Evolutionary conservation across 148 eudicot genomes (phyloP).

Genomic region (Diospyros lotus): DNA sequence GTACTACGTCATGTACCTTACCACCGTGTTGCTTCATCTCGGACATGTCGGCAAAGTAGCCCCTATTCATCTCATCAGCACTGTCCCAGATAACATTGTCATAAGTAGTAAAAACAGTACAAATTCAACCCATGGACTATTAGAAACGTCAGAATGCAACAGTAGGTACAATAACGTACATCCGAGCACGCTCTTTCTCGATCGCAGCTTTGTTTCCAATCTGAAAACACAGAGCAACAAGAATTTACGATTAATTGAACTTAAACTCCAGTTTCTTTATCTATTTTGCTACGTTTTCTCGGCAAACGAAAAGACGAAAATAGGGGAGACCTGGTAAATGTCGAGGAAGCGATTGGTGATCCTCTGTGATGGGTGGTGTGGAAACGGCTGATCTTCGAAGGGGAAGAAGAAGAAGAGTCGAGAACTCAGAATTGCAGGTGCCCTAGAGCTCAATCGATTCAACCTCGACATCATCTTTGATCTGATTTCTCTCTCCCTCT

Average conservation of each 20-base stretch:
- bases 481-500: neutral
- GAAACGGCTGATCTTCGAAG: conserved; percentile 20
- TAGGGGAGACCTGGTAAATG: conserved; percentile 57
- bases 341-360: conserved; percentile 68
- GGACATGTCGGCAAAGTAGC: conserved; percentile 86
- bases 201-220: conserved; percentile 79
- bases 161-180: conserved; percentile 41
- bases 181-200: conserved; percentile 85
- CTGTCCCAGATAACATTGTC: conserved; percentile 63
- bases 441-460: conserved; percentile 28
- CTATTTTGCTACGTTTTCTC: neutral
- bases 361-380: conserved; percentile 31
- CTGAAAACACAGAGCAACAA: conserved; percentile 33
- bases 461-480: conserved; percentile 41
- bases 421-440: conserved; percentile 21
- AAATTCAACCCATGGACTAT: conserved; percentile 6
- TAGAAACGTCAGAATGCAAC: neutral
- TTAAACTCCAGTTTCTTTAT: neutral
- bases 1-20: conserved; percentile 41
- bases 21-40: conserved; percentile 88
- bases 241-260: neutral
- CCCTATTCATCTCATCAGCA: conserved; percentile 94
- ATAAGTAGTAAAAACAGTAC: conserved; percentile 14
- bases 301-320: neutral
- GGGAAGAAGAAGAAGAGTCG: neutral